Conservation (phyloP, 2,329 filamentous ascomycete species). For the Alternaria arborescens region DNA sequence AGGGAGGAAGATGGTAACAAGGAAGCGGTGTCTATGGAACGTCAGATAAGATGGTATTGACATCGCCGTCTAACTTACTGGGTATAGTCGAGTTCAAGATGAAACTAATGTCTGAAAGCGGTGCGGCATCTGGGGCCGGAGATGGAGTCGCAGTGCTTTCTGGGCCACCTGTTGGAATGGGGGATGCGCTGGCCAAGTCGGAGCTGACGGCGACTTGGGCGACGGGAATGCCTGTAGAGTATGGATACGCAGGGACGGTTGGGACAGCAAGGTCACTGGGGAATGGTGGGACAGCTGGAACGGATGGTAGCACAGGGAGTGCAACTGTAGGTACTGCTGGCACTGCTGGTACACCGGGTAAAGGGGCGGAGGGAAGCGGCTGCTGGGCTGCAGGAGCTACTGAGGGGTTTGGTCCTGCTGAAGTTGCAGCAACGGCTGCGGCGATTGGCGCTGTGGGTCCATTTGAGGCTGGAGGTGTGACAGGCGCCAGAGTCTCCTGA, state of each 20-base stretch:
- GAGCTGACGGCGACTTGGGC: conserved; percentile 13
- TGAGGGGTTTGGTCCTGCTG: conserved; percentile 1
- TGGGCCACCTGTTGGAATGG: conserved; percentile 14
- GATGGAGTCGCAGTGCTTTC: conserved; percentile 14
- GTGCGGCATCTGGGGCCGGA: conserved; percentile 5
- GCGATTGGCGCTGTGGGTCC: background rate
- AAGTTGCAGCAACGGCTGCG: conserved; percentile 4
- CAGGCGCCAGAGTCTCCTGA: conserved; percentile 30
- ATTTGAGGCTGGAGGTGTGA: conserved; percentile 10
- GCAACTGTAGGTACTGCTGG: conserved; percentile 23
- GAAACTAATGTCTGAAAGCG: conserved; percentile 7
- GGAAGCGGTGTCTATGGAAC: conserved; percentile 9
- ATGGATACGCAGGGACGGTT: conserved; percentile 47
- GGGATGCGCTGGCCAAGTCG: conserved; percentile 13
- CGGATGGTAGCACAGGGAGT: conserved; percentile 21
- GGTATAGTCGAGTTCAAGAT: conserved; percentile 28
- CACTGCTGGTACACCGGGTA: conserved; percentile 11
- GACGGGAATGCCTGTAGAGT: conserved; percentile 33
- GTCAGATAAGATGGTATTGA: background rate
- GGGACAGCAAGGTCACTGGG: conserved; percentile 42
- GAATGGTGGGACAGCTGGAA: conserved; percentile 48
- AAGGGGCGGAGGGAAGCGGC: conserved; percentile 11
- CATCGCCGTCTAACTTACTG: conserved; percentile 9
- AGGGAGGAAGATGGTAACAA: conserved; percentile 5
- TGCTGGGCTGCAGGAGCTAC: conserved; percentile 4